Conservation (phyloP, 2,329 filamentous ascomycete species). For the Penicillium sp. region DNA sequence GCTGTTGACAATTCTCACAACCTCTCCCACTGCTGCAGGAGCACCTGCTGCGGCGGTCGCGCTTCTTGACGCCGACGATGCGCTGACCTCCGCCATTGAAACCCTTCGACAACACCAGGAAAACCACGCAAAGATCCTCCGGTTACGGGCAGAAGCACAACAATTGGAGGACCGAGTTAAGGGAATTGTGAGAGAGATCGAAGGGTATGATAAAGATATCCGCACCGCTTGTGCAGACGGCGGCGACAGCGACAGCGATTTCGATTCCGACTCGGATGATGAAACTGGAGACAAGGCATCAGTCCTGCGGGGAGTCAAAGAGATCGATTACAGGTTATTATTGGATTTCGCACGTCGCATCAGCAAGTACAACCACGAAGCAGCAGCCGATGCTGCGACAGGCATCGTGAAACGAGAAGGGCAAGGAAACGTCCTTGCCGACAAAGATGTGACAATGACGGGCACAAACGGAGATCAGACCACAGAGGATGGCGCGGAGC, state of each 20-base stretch:
- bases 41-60: slow-evolving; percentile 42
- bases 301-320: slow-evolving; percentile 26
- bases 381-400: slow-evolving; percentile 42
- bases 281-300: slow-evolving; percentile 7
- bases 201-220: slow-evolving; percentile 41
- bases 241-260: slow-evolving; percentile 32
- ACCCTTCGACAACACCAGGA: slow-evolving; percentile 45
- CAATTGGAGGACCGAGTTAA: slow-evolving; percentile 42
- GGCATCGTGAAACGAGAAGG: slow-evolving; percentile 23
- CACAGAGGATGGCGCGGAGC: slow-evolving; percentile 23
- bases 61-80: slow-evolving; percentile 43
- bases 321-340: slow-evolving; percentile 44
- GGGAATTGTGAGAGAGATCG: slow-evolving; percentile 41
- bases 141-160: slow-evolving; percentile 40
- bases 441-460: slow-evolving; percentile 35
- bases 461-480: slow-evolving; percentile 29
- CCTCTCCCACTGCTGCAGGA: slow-evolving; percentile 43
- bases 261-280: slow-evolving; percentile 25
- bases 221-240: slow-evolving; percentile 32
- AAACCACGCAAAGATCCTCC: slow-evolving; percentile 43
- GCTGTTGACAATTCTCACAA: slow-evolving; percentile 42
- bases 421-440: slow-evolving; percentile 13
- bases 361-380: slow-evolving; percentile 47
- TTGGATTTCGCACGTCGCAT: slow-evolving; percentile 47
- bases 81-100: slow-evolving; percentile 39